Conservation (phyloP, 2,329 filamentous ascomycete species). For the Colletotrichum gloeosporioides region DNA sequence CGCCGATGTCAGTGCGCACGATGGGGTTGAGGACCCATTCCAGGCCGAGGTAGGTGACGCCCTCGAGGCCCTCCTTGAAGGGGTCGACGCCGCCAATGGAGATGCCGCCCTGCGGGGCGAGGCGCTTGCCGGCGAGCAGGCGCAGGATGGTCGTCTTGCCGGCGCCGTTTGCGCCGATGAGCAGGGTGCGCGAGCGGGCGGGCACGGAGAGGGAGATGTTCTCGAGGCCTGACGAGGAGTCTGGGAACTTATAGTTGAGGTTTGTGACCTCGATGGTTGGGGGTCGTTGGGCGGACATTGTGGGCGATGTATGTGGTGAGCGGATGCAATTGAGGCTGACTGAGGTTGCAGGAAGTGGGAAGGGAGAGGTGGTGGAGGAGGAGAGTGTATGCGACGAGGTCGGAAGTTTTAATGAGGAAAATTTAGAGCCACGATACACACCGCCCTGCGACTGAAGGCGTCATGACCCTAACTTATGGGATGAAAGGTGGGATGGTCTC, state of each 20-base stretch:
- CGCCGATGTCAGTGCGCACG: slow-evolving; percentile 92
- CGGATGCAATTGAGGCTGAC: background rate
- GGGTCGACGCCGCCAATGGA: slow-evolving; percentile 84
- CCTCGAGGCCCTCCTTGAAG: slow-evolving; percentile 88
- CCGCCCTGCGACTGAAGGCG: slow-evolving; percentile 14
- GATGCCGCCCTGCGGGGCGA: slow-evolving; percentile 79
- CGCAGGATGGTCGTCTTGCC: slow-evolving; percentile 97
- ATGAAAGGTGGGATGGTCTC: background rate
- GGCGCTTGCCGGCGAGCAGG: slow-evolving; percentile 91
- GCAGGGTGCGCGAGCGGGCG: slow-evolving; percentile 81
- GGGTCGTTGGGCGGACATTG: slow-evolving; percentile 34
- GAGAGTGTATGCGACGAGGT: background rate
- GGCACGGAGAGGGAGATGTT: slow-evolving; percentile 80
- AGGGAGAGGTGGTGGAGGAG: background rate
- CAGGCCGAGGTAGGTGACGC: slow-evolving; percentile 94
- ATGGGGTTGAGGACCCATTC: slow-evolving; percentile 99
- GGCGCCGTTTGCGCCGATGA: slow-evolving; percentile 96
- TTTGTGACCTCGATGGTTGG: slow-evolving; percentile 75
- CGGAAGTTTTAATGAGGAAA: background rate
- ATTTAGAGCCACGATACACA: background rate
- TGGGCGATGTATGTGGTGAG: background rate
- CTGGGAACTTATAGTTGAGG: slow-evolving; percentile 89
- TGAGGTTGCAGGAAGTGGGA: background rate
- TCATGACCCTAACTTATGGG: slow-evolving; percentile 16
- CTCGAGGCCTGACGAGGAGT: slow-evolving; percentile 79